A percentile compares a stretch with the other conserved stretches of the same genome.
phyloP scores from a whole-genome alignment of 352 stramenopile genomes.

The Phytophthora citrophthora region DNA sequence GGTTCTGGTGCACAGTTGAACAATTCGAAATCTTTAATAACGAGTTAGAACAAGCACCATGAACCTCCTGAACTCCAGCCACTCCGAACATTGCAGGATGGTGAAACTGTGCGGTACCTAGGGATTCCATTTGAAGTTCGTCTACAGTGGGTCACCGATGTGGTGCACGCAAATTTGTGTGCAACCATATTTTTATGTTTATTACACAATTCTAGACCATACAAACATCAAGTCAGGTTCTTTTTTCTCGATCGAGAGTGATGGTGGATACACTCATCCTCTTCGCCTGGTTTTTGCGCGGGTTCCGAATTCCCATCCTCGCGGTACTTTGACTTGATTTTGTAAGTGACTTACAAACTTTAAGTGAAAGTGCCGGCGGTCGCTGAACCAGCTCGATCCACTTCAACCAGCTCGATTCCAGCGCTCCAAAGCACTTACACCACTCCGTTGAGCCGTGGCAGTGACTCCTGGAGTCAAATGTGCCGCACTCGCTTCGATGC shows the following conservation, averaged over 20 bases:
- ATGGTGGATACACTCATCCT: constrained; percentile 21
- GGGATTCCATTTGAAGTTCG: too few species aligned
- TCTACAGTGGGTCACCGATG: not conserved
- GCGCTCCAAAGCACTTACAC: not conserved
- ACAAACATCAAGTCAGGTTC: constrained; percentile 17
- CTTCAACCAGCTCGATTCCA: not conserved
- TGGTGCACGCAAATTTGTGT: not conserved
- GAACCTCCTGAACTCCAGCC: too few species aligned
- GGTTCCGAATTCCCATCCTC: constrained; percentile 27
- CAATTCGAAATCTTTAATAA: too few species aligned
- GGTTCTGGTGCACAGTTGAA: too few species aligned
- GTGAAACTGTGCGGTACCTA: too few species aligned
- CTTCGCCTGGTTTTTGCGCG: constrained; percentile 1
- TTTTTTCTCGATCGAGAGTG: constrained; percentile 28
- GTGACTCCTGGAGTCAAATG: not conserved
- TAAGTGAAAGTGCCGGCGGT: constrained; percentile 8
- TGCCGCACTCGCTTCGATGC: not conserved
- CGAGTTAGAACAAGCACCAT: too few species aligned
- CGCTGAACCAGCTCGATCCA: constrained; percentile 9
- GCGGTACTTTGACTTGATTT: not conserved
- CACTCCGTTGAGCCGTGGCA: not conserved
- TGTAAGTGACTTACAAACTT: not conserved
- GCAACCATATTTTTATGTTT: not conserved
- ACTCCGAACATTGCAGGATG: too few species aligned
- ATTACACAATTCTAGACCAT: not conserved